phyloP scores from a whole-genome alignment of 805 yeast genomes.

The Wickerhamomyces ciferrii region DNA sequence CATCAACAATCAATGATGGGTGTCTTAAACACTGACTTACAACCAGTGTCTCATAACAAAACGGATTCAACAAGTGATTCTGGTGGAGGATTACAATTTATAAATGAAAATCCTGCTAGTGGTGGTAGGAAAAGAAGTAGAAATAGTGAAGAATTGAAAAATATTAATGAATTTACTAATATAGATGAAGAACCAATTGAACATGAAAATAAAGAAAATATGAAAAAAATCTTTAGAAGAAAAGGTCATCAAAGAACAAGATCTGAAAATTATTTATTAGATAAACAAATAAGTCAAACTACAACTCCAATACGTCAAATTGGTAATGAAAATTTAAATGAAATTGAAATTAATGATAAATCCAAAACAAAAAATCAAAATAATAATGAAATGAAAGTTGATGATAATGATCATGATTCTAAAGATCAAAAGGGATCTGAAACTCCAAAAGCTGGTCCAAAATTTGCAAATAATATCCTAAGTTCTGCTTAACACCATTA shows the following conservation, averaged over 20 bases:
- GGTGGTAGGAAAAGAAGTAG: constrained; percentile 22
- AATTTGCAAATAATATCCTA: constrained; percentile 20
- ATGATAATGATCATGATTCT: not conserved
- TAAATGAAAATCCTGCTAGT: constrained; percentile 22
- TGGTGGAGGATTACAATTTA: constrained; percentile 15
- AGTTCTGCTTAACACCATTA: constrained; percentile 10
- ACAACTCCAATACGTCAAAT: not conserved
- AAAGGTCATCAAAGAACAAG: constrained; percentile 14
- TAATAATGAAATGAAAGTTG: not conserved
- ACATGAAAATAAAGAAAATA: not conserved
- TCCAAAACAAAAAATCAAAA: not conserved
- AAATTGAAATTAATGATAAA: not conserved
- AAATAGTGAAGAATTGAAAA: constrained; percentile 18
- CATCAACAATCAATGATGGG: constrained; percentile 21
- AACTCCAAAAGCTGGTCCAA: constrained; percentile 15
- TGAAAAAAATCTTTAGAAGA: not conserved
- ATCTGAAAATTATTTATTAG: constrained; percentile 13
- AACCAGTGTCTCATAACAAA: not conserved
- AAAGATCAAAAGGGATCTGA: not conserved
- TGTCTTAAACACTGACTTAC: constrained; percentile 10
- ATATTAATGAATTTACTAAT: constrained; percentile 12
- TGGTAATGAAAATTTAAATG: not conserved
- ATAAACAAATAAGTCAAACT: not conserved
- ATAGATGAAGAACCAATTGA: constrained; percentile 6
- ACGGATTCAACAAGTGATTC: not conserved